A percentile compares a stretch with the other conserved stretches of the same genome.
These are phyloP conservation scores for Pezicula radicicola DNA, from an alignment of 2,329 filamentous ascomycete genomes.

Conservation along the genomic window DNA sequence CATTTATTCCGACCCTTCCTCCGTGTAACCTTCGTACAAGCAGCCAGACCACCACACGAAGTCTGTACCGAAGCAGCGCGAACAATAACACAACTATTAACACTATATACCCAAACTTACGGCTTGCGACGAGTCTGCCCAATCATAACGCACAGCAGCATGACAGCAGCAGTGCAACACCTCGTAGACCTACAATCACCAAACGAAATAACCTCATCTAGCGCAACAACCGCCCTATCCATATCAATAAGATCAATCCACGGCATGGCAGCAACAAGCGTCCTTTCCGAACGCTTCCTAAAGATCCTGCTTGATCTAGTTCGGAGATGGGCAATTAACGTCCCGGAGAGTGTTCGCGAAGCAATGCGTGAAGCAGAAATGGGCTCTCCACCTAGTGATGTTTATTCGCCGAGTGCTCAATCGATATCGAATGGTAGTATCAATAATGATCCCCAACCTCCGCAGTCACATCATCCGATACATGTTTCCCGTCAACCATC, in stretches of 20 bases:
- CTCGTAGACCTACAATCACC: slow-evolving; percentile 6
- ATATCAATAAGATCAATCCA: slow-evolving; percentile 6
- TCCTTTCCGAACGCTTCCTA: slow-evolving; percentile 6
- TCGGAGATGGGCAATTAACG: slow-evolving; percentile 4
- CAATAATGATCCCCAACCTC: no score
- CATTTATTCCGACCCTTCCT: slow-evolving; percentile 66
- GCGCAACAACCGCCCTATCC: slow-evolving; percentile 4
- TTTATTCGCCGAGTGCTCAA: no score
- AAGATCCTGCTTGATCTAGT: slow-evolving; percentile 6
- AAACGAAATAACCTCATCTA: not conserved
- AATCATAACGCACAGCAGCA: slow-evolving; percentile 19
- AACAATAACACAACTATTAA: slow-evolving; percentile 24
- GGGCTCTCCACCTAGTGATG: not conserved
- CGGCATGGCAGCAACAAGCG: slow-evolving; percentile 5
- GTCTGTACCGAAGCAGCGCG: slow-evolving; percentile 24
- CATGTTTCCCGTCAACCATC: no score
- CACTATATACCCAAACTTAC: slow-evolving; percentile 16
- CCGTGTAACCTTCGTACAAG: slow-evolving; percentile 15
- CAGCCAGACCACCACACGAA: slow-evolving; percentile 15
- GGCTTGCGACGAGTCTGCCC: slow-evolving; percentile 15
- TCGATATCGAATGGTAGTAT: no score
- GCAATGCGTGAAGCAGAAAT: slow-evolving; percentile 5
- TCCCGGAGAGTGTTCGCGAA: slow-evolving; percentile 1
- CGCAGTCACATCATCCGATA: no score
- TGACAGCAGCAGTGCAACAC: slow-evolving; percentile 19